phyloP scores from a whole-genome alignment of 2,329 filamentous ascomycete genomes.

The Hypomyces rosellus region DNA sequence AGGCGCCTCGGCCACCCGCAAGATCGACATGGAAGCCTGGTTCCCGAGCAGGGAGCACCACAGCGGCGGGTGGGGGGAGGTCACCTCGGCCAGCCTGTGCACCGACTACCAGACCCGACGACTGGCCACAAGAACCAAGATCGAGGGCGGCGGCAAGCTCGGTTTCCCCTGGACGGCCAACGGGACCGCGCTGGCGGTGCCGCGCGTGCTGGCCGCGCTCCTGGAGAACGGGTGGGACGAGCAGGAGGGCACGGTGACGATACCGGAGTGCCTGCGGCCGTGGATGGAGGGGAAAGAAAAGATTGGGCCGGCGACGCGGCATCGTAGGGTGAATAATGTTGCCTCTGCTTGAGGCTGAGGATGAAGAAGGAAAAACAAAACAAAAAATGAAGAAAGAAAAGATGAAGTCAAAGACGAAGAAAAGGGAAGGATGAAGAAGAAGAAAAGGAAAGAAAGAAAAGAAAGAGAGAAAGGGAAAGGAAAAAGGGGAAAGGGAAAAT shows the following conservation, averaged over 20 bases:
- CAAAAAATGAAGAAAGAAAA: too few relatives aligned
- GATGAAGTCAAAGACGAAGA: too few relatives aligned
- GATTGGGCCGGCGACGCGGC: slow-evolving; percentile 40
- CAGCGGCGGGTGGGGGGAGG: slow-evolving; percentile 66
- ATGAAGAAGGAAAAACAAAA: too few relatives aligned
- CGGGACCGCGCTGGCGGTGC: slow-evolving; percentile 87
- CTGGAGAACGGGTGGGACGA: slow-evolving; percentile 89
- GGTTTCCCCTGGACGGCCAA: slow-evolving; percentile 87
- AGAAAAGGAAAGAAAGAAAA: too few relatives aligned
- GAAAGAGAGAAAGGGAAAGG: too few relatives aligned
- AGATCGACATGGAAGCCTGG: slow-evolving; percentile 89
- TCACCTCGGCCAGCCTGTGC: slow-evolving; percentile 85
- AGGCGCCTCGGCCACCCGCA: slow-evolving; percentile 78
- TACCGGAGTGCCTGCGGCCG: slow-evolving; percentile 72
- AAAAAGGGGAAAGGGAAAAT: too few relatives aligned
- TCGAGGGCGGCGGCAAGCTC: slow-evolving; percentile 45
- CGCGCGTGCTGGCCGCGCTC: slow-evolving; percentile 79
- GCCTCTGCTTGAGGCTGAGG: too few relatives aligned
- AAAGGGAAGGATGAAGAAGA: too few relatives aligned
- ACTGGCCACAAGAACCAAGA: slow-evolving; percentile 66
- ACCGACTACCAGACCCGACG: slow-evolving; percentile 90
- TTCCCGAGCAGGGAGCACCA: slow-evolving; percentile 70
- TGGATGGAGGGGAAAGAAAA: slow-evolving; percentile 76
- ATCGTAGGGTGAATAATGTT: slow-evolving; percentile 9
- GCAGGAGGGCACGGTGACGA: slow-evolving; percentile 54